These are phyloP conservation scores for Solanum pinnatisectum DNA, from an alignment of 257 asterid genomes.

Conservation along the genomic window DNA sequence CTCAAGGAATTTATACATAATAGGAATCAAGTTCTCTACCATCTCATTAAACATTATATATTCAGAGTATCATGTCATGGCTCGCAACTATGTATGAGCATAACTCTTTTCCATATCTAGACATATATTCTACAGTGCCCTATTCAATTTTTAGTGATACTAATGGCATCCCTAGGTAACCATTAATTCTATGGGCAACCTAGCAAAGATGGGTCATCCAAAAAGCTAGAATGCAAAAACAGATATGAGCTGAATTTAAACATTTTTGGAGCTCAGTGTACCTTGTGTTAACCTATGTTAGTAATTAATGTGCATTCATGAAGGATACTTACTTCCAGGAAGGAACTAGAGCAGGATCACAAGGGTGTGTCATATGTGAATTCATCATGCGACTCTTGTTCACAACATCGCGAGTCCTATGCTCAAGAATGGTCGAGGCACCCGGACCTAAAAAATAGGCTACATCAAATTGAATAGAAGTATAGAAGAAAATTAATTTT, in stretches of 20 bases:
- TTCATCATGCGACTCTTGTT: not conserved
- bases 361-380: constrained; percentile 3
- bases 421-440: constrained; percentile 4
- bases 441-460: constrained; percentile 21
- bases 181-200: not conserved
- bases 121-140: not conserved
- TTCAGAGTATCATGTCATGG: not conserved
- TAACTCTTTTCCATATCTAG: not conserved
- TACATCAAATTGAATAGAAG: not conserved
- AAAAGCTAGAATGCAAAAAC: not conserved
- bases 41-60: not conserved
- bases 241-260: not conserved
- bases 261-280: not conserved
- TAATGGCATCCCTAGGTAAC: not conserved
- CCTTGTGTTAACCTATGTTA: not conserved
- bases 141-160: not conserved
- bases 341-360: constrained; percentile 29
- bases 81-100: not conserved
- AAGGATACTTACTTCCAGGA: constrained; percentile 48
- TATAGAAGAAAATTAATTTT: not conserved
- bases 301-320: not conserved
- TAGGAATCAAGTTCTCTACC: not conserved
- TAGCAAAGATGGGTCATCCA: not conserved
- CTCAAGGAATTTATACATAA: not conserved
- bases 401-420: constrained; percentile 4